phyloP scores from a whole-genome alignment of 1,139 yeast genomes.

The Lodderomyces margitis region DNA sequence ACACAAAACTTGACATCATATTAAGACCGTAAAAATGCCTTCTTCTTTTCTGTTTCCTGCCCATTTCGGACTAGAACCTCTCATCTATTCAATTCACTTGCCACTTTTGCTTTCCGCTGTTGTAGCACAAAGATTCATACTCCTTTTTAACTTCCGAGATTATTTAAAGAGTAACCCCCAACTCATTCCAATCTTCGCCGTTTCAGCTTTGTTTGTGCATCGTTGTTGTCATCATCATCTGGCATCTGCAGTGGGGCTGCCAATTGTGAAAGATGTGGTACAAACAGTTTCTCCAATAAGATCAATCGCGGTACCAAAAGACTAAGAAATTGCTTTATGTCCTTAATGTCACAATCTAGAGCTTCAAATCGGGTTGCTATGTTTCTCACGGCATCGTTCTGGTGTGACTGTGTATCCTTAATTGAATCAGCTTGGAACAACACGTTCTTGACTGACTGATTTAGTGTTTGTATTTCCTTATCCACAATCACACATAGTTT shows the following conservation, averaged over 20 bases:
- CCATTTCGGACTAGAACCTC: not conserved
- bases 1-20: too few relatives aligned
- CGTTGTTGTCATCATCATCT: not conserved
- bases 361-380: not conserved
- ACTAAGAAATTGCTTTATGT: conserved; percentile 22
- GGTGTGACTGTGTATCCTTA: not conserved
- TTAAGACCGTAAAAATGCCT: conserved; percentile 3
- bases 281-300: conserved; percentile 16
- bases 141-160: too few relatives aligned
- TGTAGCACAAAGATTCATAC: not conserved
- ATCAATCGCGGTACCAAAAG: conserved; percentile 23
- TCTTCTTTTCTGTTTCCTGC: too few relatives aligned
- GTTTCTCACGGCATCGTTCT: not conserved
- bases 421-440: not conserved
- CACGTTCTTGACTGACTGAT: not conserved
- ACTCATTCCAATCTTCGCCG: conserved; percentile 5
- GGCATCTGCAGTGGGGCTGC: not conserved
- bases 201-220: not conserved
- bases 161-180: too few relatives aligned
- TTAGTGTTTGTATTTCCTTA: not conserved
- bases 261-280: not conserved
- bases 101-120: not conserved
- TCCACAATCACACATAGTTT: not conserved
- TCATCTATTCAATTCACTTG: not conserved
- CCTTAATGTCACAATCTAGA: conserved; percentile 9